Percentiles rank a stretch among this genome's conserved stretches.
phyloP scores from a whole-genome alignment of 2,329 filamentous ascomycete species.

The Talaromyces marneffei region DNA sequence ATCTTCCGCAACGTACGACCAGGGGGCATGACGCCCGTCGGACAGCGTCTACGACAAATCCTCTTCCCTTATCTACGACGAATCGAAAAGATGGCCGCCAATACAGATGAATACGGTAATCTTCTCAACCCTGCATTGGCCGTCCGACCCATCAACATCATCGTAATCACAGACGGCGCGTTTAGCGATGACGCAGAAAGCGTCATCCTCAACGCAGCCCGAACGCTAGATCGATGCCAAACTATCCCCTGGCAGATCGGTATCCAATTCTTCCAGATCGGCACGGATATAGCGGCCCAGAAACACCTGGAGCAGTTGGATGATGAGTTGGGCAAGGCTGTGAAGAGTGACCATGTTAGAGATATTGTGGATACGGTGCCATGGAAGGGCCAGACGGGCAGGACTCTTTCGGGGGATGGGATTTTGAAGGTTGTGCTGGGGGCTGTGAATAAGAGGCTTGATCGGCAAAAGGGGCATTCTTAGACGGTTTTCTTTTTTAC shows the following conservation, averaged over 20 bases:
- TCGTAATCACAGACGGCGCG: slow-evolving; percentile 84
- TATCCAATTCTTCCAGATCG: slow-evolving; percentile 94
- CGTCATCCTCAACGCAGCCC: slow-evolving; percentile 61
- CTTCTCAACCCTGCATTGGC: slow-evolving; percentile 24
- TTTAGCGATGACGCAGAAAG: slow-evolving; percentile 73
- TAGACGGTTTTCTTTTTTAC: slow-evolving; percentile 6
- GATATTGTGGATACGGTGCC: slow-evolving; percentile 92
- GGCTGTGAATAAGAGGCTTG: slow-evolving; percentile 62
- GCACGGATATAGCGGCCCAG: slow-evolving; percentile 61
- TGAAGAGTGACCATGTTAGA: slow-evolving; percentile 46
- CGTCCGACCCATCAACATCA: slow-evolving; percentile 79
- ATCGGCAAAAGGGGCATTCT: slow-evolving; percentile 38
- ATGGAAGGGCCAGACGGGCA: slow-evolving; percentile 51
- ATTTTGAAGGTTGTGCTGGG: slow-evolving; percentile 81
- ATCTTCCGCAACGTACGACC: slow-evolving; percentile 69
- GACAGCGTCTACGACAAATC: slow-evolving; percentile 63
- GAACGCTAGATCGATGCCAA: slow-evolving; percentile 61
- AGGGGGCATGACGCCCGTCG: slow-evolving; percentile 65
- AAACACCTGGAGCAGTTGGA: slow-evolving; percentile 67
- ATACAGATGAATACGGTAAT: slow-evolving; percentile 30
- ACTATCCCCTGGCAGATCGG: slow-evolving; percentile 79
- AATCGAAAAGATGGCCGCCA: slow-evolving; percentile 42
- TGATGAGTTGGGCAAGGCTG: slow-evolving; percentile 58
- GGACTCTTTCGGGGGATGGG: slow-evolving; percentile 58
- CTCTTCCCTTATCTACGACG: slow-evolving; percentile 63